Evolutionary conservation across 2,329 filamentous ascomycete species (phyloP), one percentile per base, ranked within the genome.

Genomic region (Diaporthe australafricana): DNA sequence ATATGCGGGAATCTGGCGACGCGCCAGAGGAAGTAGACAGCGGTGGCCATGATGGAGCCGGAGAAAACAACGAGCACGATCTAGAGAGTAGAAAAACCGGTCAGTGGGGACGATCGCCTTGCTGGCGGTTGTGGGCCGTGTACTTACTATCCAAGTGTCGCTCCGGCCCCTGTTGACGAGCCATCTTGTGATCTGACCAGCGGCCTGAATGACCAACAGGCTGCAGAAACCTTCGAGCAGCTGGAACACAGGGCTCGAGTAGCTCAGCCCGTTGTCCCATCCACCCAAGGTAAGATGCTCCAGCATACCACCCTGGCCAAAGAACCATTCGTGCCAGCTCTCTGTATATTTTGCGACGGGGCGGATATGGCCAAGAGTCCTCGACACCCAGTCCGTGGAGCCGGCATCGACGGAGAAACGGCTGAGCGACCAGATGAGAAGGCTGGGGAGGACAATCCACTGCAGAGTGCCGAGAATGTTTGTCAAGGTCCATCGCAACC

Each of bases 201-300:
- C 92, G 22, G 95, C 94, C 83, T 99, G 96, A 71, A 99, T 98
- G 75, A 98, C 95, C 70, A 98, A 85, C 77, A 99, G 85, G 79
- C 94, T 98, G 86, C 96, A 98, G 84, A 99, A 99, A 8, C 96
- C 96, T 82, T 99, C 96, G 67, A 93, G 90, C 11, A 99, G 87
- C 84, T 99, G 96, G 84, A 98, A 99, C 66, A 97, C 89, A 0
- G 96, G 96, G 5, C 94, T 97, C 42, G 95, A 97, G 85, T 97
- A 98, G 79, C 92, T 89, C 82, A 99, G 83, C 63, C 94, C 85
- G 80, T 92, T 95, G 80, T 98, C 95, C 96, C 96, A 99, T 68
- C 89, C 90, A 38, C 95, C 95, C 74, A 98, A 89, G 27, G 93
- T 92, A 73, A 93, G 84, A 42, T 89, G 92, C 84, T 98, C 94